These are phyloP conservation scores for Vanrija sp. DNA, from an alignment of 1,284 basidiomycete genomes.

Conservation along the genomic window DNA sequence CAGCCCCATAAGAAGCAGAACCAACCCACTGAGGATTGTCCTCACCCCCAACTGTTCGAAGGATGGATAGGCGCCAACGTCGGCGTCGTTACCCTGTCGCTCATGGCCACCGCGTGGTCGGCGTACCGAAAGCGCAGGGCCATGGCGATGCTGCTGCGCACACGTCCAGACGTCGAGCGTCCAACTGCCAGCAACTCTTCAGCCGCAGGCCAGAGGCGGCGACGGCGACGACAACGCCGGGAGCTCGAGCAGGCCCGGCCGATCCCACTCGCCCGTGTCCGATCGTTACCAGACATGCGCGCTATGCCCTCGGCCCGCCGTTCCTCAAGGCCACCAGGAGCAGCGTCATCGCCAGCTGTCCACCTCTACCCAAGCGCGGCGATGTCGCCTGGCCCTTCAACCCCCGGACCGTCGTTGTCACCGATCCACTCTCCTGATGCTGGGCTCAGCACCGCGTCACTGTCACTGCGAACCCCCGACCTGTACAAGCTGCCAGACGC, in stretches of 20 bases:
- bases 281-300: too few relatives aligned
- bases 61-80: conserved; percentile 31
- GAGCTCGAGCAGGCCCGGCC: too few relatives aligned
- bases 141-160: neutral
- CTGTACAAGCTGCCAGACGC: too few relatives aligned
- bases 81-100: conserved; percentile 6
- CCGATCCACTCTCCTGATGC: neutral
- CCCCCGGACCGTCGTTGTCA: neutral
- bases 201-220: neutral
- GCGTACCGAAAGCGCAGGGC: neutral
- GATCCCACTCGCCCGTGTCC: too few relatives aligned
- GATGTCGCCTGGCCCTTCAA: neutral
- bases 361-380: too few relatives aligned
- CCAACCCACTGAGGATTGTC: conserved; percentile 19
- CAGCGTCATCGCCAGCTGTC: too few relatives aligned
- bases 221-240: too few relatives aligned
- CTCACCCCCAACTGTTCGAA: conserved; percentile 25
- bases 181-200: neutral
- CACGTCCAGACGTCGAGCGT: neutral
- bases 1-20: conserved; percentile 17
- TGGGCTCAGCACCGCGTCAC: too few relatives aligned
- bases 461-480: too few relatives aligned
- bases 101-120: neutral
- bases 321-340: too few relatives aligned
- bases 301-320: too few relatives aligned